Percentiles rank a stretch among this genome's conserved stretches.
phyloP scores from a whole-genome alignment of 352 stramenopile species.

The Elongisporangium anandrum region DNA sequence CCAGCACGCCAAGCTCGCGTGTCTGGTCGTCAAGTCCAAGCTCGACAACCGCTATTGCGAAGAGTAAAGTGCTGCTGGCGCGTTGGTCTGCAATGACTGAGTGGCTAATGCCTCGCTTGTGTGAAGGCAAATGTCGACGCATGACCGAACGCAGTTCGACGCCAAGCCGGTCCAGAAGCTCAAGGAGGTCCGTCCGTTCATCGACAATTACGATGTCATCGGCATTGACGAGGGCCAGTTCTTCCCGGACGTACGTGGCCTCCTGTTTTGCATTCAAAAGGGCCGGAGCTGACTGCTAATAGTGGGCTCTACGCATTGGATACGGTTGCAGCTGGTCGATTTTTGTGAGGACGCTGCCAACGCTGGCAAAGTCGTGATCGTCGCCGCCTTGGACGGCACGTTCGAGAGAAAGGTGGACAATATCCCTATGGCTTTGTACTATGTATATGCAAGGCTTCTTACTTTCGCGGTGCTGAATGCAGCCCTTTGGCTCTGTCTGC shows the following conservation, averaged over 20 bases:
- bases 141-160: conserved; percentile 72
- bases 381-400: conserved; percentile 66
- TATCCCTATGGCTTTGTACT: no score
- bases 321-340: conserved; percentile 45
- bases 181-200: conserved; percentile 43
- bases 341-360: conserved; percentile 73
- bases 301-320: no score
- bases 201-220: conserved; percentile 78
- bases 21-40: conserved; percentile 79
- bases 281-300: neutral
- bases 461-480: no score
- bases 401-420: conserved; percentile 78
- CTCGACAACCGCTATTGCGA: conserved; percentile 77
- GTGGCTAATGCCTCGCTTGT: neutral
- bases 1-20: conserved; percentile 73
- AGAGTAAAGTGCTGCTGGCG: conserved; percentile 32
- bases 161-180: conserved; percentile 56
- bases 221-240: conserved; percentile 87
- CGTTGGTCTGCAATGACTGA: conserved; percentile 1
- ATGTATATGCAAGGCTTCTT: no score
- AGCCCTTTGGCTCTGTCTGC: conserved; percentile 72
- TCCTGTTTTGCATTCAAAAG: neutral
- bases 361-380: conserved; percentile 74
- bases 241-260: conserved; percentile 59
- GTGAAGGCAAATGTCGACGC: conserved; percentile 62